Evolutionary conservation across 2,329 filamentous ascomycete genomes (phyloP), one percentile per base, ranked within the genome.

Genomic region (Arthroderma sp.): DNA sequence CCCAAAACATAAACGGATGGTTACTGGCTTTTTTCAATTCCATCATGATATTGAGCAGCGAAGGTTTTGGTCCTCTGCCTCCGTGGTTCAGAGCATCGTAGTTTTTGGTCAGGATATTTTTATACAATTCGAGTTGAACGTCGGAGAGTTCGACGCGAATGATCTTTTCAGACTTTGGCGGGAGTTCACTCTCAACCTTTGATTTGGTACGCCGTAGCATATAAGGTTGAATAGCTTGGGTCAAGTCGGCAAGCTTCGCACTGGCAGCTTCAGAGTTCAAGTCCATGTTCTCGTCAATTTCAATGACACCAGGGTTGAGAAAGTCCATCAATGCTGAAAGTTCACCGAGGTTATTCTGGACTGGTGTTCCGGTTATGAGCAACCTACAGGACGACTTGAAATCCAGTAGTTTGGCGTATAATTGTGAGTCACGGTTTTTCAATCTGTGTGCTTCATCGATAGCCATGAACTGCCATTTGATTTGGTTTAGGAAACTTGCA

Each of bases 11-110:
- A 74, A 96, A 95, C 0, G 93, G 91, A 68, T 98, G 93, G 67
- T 98, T 98, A 74, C 91, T 97, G 69, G 93, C 90, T 73, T 98
- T 98, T 77, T 98, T 98, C 66, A 98, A 73, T 71, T 98, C 93
- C 93, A 98, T 98, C 83, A 98, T 96, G 70, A 98, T 93, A 72
- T 98, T 98, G 62, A 98, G 77, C 13, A 98, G 76, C 0, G 91
- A 97, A 63, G 95, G 91, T 72, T 95, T 97, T 70, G 94, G 88
- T 4, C 91, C 93, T 60, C 83, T 88, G 47, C 86, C 85, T 49
- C 90, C 91, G 67, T 95, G 88, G 65, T 94, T 95, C 33, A 98
- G 79, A 2, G 91, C 93, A 31, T 90, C 84, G 66, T 98, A 98
- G 69, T 98, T 98, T 66, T 91, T 85, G 0, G 93, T 97, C 23